Conservation (phyloP, 1,284 basidiomycete species). For the Apiotrichum sp. region DNA sequence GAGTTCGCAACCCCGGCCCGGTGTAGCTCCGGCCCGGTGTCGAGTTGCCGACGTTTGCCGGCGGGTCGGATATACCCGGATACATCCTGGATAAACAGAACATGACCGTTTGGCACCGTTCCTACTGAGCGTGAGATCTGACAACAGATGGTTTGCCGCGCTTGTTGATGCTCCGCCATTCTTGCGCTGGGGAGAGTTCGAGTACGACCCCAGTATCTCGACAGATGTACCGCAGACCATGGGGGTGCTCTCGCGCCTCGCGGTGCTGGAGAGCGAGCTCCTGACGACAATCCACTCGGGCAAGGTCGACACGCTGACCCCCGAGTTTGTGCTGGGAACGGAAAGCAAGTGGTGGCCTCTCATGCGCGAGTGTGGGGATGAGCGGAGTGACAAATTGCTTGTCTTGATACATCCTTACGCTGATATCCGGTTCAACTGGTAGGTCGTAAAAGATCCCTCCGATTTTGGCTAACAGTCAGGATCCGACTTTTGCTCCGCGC, state of each 20-base stretch:
- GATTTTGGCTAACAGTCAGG: slow-evolving; percentile 4
- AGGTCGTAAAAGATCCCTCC: not conserved
- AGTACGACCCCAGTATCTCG: slow-evolving; percentile 19
- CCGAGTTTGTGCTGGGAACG: slow-evolving; percentile 20
- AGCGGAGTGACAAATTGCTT: slow-evolving; percentile 9
- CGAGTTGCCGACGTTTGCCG: too few relatives aligned
- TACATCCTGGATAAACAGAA: too few relatives aligned
- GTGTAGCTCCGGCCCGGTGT: too few relatives aligned
- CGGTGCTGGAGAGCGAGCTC: slow-evolving; percentile 19
- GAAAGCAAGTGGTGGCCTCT: slow-evolving; percentile 20
- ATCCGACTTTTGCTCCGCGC: slow-evolving; percentile 24
- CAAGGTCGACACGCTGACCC: slow-evolving; percentile 20
- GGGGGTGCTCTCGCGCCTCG: slow-evolving; percentile 17
- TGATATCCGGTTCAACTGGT: slow-evolving; percentile 27
- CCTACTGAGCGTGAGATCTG: not conserved
- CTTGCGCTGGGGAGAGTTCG: slow-evolving; percentile 18
- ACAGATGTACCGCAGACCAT: slow-evolving; percentile 11
- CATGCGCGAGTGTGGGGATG: slow-evolving; percentile 15
- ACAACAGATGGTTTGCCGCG: slow-evolving; percentile 17
- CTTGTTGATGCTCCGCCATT: slow-evolving; percentile 15
- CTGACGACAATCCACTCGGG: slow-evolving; percentile 21
- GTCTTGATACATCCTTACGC: slow-evolving; percentile 18
- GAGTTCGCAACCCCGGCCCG: too few relatives aligned
- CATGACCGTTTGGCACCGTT: too few relatives aligned
- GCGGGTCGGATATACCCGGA: too few relatives aligned